phyloP scores from a whole-genome alignment of 2,329 filamentous ascomycete genomes.

The Fusarium sp. region DNA sequence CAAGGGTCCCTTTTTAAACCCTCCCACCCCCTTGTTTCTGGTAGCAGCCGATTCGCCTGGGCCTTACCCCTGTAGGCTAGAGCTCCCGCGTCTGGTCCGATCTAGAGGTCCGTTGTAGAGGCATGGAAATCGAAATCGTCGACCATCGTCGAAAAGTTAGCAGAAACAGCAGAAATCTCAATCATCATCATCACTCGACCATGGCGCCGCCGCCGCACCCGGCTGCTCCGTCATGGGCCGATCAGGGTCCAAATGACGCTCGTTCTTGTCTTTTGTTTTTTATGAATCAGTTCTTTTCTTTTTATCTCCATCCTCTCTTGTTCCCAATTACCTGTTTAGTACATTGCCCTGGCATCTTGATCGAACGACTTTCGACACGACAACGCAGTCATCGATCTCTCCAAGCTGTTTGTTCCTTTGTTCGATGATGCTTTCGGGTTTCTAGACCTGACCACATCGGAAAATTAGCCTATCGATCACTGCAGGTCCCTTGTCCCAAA shows the following conservation, averaged over 20 bases:
- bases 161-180: conserved; percentile 6
- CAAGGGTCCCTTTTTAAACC: conserved; percentile 2
- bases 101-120: conserved; percentile 41
- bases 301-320: neutral
- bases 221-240: conserved; percentile 19
- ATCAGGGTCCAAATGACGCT: conserved; percentile 25
- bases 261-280: neutral
- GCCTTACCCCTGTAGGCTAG: conserved; percentile 41
- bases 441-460: conserved; percentile 22
- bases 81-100: conserved; percentile 48
- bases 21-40: conserved; percentile 1
- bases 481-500: conserved; percentile 29
- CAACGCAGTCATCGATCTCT: conserved; percentile 4
- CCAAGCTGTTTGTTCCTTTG: neutral
- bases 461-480: conserved; percentile 26
- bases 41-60: conserved; percentile 14
- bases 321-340: conserved; percentile 9
- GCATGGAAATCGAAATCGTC: conserved; percentile 50
- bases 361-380: neutral
- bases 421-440: conserved; percentile 15
- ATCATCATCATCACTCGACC: conserved; percentile 9
- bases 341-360: conserved; percentile 7
- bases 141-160: conserved; percentile 12
- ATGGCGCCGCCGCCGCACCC: conserved; percentile 17
- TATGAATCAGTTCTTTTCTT: neutral